Conservation (phyloP, 2,329 filamentous ascomycete species). For the Phoma sp. region DNA sequence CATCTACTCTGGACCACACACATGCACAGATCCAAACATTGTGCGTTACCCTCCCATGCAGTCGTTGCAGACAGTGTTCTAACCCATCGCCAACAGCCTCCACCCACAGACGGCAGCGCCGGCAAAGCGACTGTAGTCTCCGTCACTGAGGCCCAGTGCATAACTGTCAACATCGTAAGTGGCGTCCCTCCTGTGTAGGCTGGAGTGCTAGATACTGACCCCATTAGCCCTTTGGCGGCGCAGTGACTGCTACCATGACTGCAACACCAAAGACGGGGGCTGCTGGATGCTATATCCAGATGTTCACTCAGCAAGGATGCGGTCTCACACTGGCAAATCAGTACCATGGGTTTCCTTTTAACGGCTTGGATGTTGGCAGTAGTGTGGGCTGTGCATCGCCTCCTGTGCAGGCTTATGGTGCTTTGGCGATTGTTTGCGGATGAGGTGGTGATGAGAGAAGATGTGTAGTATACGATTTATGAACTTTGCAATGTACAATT, state of each 20-base stretch:
- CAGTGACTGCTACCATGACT: slow-evolving; percentile 1
- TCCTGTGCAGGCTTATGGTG: not conserved
- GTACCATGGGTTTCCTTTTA: slow-evolving; percentile 5
- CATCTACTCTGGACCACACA: not conserved
- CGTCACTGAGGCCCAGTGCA: not conserved
- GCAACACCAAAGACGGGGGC: slow-evolving; percentile 1
- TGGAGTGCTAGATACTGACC: not conserved
- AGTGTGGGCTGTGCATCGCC: slow-evolving; percentile 1
- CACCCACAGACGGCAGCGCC: not conserved
- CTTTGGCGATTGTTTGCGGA: not conserved
- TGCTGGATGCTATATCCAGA: not conserved
- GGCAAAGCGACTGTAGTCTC: not conserved
- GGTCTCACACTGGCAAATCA: slow-evolving; percentile 3
- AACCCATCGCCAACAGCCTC: not conserved
- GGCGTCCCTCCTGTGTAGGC: not conserved
- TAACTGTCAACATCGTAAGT: not conserved
- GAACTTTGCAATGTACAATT: no score
- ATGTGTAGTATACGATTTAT: no score
- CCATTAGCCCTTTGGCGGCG: slow-evolving; percentile 2
- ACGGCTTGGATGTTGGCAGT: not conserved
- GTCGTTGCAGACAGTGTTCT: not conserved
- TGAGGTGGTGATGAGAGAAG: not conserved
- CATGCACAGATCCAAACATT: not conserved
- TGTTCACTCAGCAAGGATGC: not conserved
- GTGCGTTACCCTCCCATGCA: not conserved